Evolutionary conservation across 2,329 filamentous ascomycete genomes (phyloP).

Genomic region (Rugonectria rugulosa): DNA sequence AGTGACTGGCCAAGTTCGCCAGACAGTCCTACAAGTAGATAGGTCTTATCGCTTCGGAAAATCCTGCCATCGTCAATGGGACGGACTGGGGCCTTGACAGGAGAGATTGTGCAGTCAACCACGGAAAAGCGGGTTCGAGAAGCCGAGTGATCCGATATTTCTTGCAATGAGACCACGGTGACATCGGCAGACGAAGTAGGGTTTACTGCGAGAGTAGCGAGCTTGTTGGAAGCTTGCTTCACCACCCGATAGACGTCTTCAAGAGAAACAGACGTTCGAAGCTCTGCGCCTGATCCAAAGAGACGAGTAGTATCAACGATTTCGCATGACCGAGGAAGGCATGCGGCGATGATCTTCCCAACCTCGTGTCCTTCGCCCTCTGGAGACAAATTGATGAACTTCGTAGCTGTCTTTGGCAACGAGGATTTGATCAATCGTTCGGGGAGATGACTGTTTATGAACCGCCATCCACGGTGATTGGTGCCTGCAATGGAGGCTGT

Average conservation of each 20-base stretch:
- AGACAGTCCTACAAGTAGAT: constrained; percentile 44
- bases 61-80: constrained; percentile 1
- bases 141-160: neutral
- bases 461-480: neutral
- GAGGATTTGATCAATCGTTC: neutral
- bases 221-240: neutral
- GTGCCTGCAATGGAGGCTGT: neutral
- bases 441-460: neutral
- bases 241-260: neutral
- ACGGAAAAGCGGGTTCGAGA: neutral
- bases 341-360: neutral
- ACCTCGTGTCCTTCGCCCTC: neutral
- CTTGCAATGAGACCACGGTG: neutral
- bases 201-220: neutral
- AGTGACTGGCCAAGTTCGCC: constrained; percentile 48
- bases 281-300: neutral
- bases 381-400: neutral
- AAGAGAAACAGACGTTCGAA: neutral
- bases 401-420: neutral
- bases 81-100: neutral
- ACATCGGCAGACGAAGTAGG: neutral
- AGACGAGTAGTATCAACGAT: neutral
- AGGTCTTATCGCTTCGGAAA: constrained; percentile 40
- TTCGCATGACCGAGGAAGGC: neutral
- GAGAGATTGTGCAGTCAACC: neutral